Conservation (phyloP, 2,329 filamentous ascomycete genomes). For the Alternaria sp. region DNA sequence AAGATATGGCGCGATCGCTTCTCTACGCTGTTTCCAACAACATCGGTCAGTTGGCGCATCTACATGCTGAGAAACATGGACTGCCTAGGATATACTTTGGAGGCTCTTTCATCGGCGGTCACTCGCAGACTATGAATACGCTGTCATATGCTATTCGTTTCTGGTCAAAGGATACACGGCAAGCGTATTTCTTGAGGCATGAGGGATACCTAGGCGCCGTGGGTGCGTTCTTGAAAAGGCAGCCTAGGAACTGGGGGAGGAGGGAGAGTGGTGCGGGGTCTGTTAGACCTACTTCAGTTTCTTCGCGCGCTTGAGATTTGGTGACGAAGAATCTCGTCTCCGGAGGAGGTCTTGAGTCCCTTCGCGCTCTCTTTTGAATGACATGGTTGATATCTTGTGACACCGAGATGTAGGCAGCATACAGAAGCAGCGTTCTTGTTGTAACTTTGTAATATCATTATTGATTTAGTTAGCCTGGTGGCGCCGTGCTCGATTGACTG, state of each 20-base stretch:
- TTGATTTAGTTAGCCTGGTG: background rate
- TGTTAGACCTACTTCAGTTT: background rate
- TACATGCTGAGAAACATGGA: slow-evolving; percentile 95
- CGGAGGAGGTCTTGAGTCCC: too few relatives aligned
- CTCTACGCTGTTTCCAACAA: slow-evolving; percentile 96
- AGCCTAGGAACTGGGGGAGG: slow-evolving; percentile 89
- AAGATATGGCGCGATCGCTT: slow-evolving; percentile 89
- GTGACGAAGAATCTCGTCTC: too few relatives aligned
- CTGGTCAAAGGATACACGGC: slow-evolving; percentile 92
- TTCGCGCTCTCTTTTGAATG: too few relatives aligned
- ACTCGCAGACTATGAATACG: slow-evolving; percentile 97
- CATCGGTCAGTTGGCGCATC: slow-evolving; percentile 94
- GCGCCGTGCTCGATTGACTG: background rate
- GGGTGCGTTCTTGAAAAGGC: slow-evolving; percentile 89
- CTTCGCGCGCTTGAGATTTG: background rate
- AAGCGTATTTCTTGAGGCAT: slow-evolving; percentile 94
- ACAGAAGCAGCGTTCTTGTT: background rate
- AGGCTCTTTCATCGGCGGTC: slow-evolving; percentile 93
- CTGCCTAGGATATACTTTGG: slow-evolving; percentile 96
- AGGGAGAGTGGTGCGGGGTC: slow-evolving; percentile 67
- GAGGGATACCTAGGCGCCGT: slow-evolving; percentile 95
- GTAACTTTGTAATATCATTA: background rate
- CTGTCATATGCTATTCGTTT: slow-evolving; percentile 96
- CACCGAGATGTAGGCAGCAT: too few relatives aligned
- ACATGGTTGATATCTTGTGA: too few relatives aligned